Evolutionary conservation across 2,329 filamentous ascomycete genomes (phyloP), one percentile per base, ranked within the genome.

Genomic region (Trichoderma aggressivum): DNA sequence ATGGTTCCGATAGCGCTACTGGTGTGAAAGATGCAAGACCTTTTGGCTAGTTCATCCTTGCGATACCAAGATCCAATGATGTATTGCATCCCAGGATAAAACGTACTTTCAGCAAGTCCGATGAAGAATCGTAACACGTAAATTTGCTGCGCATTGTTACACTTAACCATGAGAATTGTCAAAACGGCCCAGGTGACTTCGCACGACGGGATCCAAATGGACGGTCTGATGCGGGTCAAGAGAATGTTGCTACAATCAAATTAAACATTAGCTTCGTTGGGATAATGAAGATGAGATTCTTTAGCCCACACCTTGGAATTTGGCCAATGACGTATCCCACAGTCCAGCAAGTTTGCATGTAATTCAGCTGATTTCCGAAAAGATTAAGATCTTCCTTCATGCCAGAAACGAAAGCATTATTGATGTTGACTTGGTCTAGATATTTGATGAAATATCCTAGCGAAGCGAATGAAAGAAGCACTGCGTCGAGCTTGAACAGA

Each of bases 251-350:
- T 78, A 12, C 16, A 24, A 1, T 10, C 26, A 7, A 14, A 8
- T 18, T 3, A 8, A 32, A 36, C 2, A 11, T 39, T 50, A 68
- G n/a, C n/a, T 24, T 26, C 0, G 8, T 12, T 50, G 2, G 2
- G 1, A 14, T 24, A 7, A 12, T 28, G 3, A 28, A 28, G 32
- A 59, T 32, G 12, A 21, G 56, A 14, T 8, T 34, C 24, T 24
- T 3, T 26, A 7, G 5, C 24, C 12, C 72, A 43, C 71, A 76
- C 77, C 76, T 79, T 1, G 81, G 80, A 60, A 80, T 77, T 67
- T 82, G 78, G 10, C 81, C 80, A 79, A 90, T 79, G 0, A 88
- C 84, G 73, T 90, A 91, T 30, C 89, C 89, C 2, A 88, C 82
- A 0, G 86, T 90, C 84, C 87, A 91, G 47, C 83, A 83, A 0